Evolutionary conservation across 805 yeast genomes (phyloP), one percentile per base, ranked within the genome.

Genomic region (Saccharomyces mikatae): DNA sequence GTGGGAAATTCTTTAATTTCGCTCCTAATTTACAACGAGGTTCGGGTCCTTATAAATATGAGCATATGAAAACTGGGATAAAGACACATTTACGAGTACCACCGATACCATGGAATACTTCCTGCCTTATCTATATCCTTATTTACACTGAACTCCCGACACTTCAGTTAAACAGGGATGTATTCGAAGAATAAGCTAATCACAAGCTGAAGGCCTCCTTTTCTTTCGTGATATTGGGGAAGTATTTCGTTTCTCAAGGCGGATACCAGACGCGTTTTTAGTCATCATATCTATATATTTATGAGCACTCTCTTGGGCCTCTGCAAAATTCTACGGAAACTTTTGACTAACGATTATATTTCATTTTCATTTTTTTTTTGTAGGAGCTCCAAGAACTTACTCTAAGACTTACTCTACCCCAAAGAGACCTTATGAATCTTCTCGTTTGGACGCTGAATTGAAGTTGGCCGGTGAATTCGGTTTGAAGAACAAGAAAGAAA

Each of bases 391-490:
- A 82, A 88, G 96, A 84, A 89, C 96, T 76, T 87, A 92, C 87
- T 92, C 99, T 71, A 94, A 94, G 90, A 94, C 99, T 74, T 94
- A 89, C 89, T 81, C 97, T 75, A 96, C 92, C 76, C 99, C 99
- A 83, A 90, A 89, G 86, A 89, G 96, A 79, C 97, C 98, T 66
- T 94, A 87, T 84, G 99, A 94, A 83, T 88, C 95, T 69, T 95
- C 97, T 78, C 96, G 99, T 86, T 86, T 94, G 79, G 99, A 94
- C 74, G 89, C 96, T 76, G 99, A 94, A 82, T 88, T 94, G 79
- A 92, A 94, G 82, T 88, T 94, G 76, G 97, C 96, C 75, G 99
- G 99, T 84, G 98, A 94, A 81, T 91, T 80, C 87, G 99, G 99
- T 86, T 87, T 94, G 77, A 92, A 90, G 84, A 94, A 94, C 97